phyloP scores from a whole-genome alignment of 352 stramenopile species.

The Phytopythium litorale region DNA sequence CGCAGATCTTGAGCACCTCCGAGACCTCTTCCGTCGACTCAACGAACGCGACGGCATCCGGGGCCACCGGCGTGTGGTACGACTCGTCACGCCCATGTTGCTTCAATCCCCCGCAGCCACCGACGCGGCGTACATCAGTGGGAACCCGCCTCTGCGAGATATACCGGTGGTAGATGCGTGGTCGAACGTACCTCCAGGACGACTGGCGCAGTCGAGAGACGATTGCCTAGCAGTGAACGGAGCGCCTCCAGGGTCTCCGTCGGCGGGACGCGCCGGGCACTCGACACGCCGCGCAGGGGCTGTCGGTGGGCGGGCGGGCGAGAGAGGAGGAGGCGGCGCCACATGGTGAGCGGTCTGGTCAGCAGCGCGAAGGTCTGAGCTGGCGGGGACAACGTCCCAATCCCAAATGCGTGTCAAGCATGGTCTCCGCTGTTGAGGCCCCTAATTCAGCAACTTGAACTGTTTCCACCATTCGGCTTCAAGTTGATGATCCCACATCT shows the following conservation, averaged over 20 bases:
- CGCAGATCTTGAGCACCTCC: conserved; percentile 87
- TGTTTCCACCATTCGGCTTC: not conserved
- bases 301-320: not conserved
- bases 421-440: not conserved
- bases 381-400: not conserved
- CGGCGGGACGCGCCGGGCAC: conserved; percentile 20
- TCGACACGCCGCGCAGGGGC: conserved; percentile 1
- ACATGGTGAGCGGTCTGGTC: not conserved
- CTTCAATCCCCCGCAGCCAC: not conserved
- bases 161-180: too few species aligned
- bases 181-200: conserved; percentile 13
- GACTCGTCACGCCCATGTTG: not conserved
- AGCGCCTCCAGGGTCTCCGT: conserved; percentile 43
- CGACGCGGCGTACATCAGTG: too few species aligned
- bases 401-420: not conserved
- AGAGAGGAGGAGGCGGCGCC: not conserved
- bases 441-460: not conserved
- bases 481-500: not conserved
- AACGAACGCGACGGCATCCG: conserved; percentile 71
- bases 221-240: conserved; percentile 60
- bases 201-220: conserved; percentile 58
- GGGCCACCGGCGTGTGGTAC: not conserved
- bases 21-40: conserved; percentile 84
- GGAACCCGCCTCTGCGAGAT: too few species aligned
- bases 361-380: not conserved